phyloP scores from a whole-genome alignment of 2,329 filamentous ascomycete genomes.

The Aspergillus carbonarius region DNA sequence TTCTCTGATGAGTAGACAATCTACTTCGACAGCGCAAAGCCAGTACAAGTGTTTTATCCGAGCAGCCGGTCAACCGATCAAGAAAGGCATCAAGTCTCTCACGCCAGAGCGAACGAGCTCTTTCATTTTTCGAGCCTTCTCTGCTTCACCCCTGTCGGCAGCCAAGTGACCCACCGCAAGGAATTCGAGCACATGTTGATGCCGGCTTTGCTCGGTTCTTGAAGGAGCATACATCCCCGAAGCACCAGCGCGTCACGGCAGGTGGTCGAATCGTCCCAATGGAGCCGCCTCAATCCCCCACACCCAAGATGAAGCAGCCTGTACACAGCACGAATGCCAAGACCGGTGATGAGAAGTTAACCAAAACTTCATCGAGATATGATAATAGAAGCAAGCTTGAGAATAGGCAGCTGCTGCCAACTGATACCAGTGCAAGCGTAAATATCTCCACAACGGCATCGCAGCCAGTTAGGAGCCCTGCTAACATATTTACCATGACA shows the following conservation, averaged over 20 bases:
- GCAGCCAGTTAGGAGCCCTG: constrained; percentile 4
- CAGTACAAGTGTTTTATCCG: constrained; percentile 24
- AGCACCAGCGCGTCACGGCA: constrained; percentile 50
- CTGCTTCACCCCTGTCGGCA: constrained; percentile 29
- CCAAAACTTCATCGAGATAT: neutral
- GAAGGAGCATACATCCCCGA: constrained; percentile 49
- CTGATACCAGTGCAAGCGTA: neutral
- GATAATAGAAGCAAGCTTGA: constrained; percentile 5
- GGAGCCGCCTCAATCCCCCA: constrained; percentile 30
- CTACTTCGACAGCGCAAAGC: constrained; percentile 22
- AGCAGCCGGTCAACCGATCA: constrained; percentile 27
- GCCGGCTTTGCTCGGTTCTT: constrained; percentile 49
- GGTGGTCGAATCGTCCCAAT: constrained; percentile 52
- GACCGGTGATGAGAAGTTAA: neutral
- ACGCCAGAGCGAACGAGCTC: constrained; percentile 18
- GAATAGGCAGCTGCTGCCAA: neutral
- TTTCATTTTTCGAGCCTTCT: constrained; percentile 14
- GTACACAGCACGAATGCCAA: constrained; percentile 9
- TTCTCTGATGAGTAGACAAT: constrained; percentile 20
- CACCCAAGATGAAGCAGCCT: constrained; percentile 37
- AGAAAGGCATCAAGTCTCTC: constrained; percentile 24
- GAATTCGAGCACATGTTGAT: constrained; percentile 35
- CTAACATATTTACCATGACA: neutral
- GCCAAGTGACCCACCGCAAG: constrained; percentile 34
- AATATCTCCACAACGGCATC: constrained; percentile 4